phyloP scores from a whole-genome alignment of 2,329 filamentous ascomycete genomes.

The Penicillium sp. region DNA sequence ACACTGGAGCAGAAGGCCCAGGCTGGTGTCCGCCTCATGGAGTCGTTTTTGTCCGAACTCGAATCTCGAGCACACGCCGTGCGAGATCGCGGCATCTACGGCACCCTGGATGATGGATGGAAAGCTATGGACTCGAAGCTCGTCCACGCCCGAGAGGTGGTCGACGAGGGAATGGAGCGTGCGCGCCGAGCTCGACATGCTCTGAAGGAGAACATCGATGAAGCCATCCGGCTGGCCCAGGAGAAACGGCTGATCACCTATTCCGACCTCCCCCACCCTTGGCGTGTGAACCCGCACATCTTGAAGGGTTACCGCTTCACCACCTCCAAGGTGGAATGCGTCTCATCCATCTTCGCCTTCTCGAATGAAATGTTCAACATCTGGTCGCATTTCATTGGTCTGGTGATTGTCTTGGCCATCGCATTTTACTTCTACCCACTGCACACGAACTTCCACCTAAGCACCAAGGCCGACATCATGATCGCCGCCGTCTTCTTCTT shows the following conservation, averaged over 20 bases:
- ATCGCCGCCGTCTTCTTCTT: slow-evolving; percentile 96
- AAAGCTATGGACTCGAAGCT: slow-evolving; percentile 81
- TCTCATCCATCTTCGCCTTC: slow-evolving; percentile 78
- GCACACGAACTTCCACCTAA: slow-evolving; percentile 82
- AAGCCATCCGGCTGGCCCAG: slow-evolving; percentile 73
- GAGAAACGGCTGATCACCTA: slow-evolving; percentile 85
- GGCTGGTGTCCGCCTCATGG: slow-evolving; percentile 83
- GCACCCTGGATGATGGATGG: slow-evolving; percentile 77
- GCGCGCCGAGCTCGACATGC: slow-evolving; percentile 82
- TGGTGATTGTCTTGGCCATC: slow-evolving; percentile 83
- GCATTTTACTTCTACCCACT: slow-evolving; percentile 96
- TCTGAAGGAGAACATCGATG: slow-evolving; percentile 82
- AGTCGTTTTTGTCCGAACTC: slow-evolving; percentile 82
- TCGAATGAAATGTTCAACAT: slow-evolving; percentile 98
- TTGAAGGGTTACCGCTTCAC: slow-evolving; percentile 89
- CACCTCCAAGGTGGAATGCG: slow-evolving; percentile 86
- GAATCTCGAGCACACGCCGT: slow-evolving; percentile 81
- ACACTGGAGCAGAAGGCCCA: slow-evolving; percentile 90
- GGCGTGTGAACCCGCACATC: slow-evolving; percentile 95
- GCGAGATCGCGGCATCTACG: slow-evolving; percentile 74
- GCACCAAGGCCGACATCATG: slow-evolving; percentile 84
- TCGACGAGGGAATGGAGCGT: slow-evolving; percentile 79
- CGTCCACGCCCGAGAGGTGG: slow-evolving; percentile 72
- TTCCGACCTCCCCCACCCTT: slow-evolving; percentile 86
- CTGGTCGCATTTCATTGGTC: slow-evolving; percentile 90